Percentiles rank a stretch among this genome's conserved stretches.
These are phyloP conservation scores for Achlya hypogyna DNA, from an alignment of 352 stramenopile species.

Conservation along the genomic window DNA sequence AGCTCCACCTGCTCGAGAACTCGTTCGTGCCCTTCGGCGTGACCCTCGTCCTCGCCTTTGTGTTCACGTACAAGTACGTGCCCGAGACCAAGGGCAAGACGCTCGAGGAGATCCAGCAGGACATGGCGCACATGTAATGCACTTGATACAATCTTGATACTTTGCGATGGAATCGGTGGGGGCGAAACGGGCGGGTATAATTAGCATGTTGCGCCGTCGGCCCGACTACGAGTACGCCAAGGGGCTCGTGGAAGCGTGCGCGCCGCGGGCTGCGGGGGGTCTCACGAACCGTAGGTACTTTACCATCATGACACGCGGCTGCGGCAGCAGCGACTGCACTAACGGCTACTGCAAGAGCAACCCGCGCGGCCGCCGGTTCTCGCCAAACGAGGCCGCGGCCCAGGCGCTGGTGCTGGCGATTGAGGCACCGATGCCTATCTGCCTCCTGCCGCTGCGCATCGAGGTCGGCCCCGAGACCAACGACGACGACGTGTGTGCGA, in stretches of 20 bases:
- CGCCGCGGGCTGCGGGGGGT: not conserved
- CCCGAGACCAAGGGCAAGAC: slow-evolving; percentile 88
- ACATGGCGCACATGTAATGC: slow-evolving; percentile 31
- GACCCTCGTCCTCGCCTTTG: slow-evolving; percentile 60
- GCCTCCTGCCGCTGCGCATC: not conserved
- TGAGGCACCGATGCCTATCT: slow-evolving; percentile 5
- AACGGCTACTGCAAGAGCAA: slow-evolving; percentile 13
- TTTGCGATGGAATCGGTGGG: too few relatives aligned
- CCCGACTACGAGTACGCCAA: slow-evolving; percentile 20
- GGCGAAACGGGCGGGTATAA: not conserved
- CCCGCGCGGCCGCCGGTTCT: not conserved
- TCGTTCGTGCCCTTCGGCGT: slow-evolving; percentile 87
- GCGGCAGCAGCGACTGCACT: slow-evolving; percentile 4
- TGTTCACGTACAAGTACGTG: slow-evolving; percentile 77
- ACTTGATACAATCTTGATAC: not conserved
- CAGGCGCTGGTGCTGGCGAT: slow-evolving; percentile 11
- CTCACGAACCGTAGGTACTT: slow-evolving; percentile 10
- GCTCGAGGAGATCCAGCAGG: slow-evolving; percentile 55
- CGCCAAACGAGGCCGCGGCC: slow-evolving; percentile 2
- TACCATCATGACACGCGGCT: slow-evolving; percentile 10
- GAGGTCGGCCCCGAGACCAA: slow-evolving; percentile 11
- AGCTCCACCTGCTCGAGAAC: slow-evolving; percentile 73
- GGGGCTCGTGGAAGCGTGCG: slow-evolving; percentile 17
- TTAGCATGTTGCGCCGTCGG: slow-evolving; percentile 15
- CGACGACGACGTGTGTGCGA: not conserved